Conservation (phyloP, 306 rosid species). For the Psophocarpus tetragonolobus region DNA sequence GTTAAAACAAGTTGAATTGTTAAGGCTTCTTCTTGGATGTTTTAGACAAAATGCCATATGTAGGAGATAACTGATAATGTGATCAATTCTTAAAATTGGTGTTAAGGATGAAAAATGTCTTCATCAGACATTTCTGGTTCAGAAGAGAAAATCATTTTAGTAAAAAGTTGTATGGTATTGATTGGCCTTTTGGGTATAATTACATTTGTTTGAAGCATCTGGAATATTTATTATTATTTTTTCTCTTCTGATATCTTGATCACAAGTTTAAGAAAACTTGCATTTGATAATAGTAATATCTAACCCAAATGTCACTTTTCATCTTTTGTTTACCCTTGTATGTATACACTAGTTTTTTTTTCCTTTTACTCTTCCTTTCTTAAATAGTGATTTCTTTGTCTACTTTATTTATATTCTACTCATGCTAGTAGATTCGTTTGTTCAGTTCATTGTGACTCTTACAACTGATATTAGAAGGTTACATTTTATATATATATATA, state of each 20-base stretch:
- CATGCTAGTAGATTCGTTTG: conserved; percentile 3
- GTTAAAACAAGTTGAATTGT: conserved; percentile 23
- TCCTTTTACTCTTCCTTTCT: not conserved
- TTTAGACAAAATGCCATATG: conserved; percentile 2
- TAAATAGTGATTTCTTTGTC: not conserved
- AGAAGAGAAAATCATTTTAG: conserved; percentile 2
- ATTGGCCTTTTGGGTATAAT: conserved; percentile 14
- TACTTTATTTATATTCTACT: not conserved
- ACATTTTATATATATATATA: too few relatives aligned
- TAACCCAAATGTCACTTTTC: not conserved
- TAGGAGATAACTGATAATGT: conserved; percentile 20
- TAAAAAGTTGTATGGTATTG: not conserved
- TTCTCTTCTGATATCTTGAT: not conserved
- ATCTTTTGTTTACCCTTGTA: conserved; percentile 13
- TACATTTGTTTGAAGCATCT: not conserved
- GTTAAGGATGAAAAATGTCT: conserved; percentile 15
- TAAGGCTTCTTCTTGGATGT: conserved; percentile 6
- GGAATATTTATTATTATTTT: conserved; percentile 6
- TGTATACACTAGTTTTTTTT: conserved; percentile 9
- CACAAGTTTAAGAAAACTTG: not conserved
- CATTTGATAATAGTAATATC: not conserved
- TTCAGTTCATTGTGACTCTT: not conserved
- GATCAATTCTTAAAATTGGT: conserved; percentile 17
- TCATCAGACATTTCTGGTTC: not conserved
- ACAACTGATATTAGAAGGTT: too few relatives aligned